Percentiles rank a stretch among this genome's conserved stretches.
phyloP scores from a whole-genome alignment of 139 green algal genomes.

The Auxenochlorella pyrenoidosa region DNA sequence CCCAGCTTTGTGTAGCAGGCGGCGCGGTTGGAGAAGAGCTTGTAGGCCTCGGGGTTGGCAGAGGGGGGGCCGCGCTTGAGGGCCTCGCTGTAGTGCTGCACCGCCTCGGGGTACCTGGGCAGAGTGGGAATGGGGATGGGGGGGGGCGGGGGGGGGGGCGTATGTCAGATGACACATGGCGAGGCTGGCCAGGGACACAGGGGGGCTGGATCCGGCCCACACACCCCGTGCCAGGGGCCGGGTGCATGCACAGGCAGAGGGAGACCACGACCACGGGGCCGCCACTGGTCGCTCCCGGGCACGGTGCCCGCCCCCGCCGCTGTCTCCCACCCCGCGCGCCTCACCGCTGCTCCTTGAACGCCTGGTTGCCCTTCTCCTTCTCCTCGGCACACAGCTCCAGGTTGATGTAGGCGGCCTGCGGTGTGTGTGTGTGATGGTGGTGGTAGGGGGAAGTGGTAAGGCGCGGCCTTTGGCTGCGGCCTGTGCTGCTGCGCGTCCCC shows the following conservation, averaged over 20 bases:
- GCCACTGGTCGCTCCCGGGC: too few relatives aligned
- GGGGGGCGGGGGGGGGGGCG: neutral
- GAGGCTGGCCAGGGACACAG: too few relatives aligned
- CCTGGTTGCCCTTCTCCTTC: slow-evolving; percentile 90
- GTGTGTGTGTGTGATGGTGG: neutral
- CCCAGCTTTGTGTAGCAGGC: slow-evolving; percentile 99
- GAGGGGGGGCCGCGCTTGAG: slow-evolving; percentile 86
- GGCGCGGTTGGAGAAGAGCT: slow-evolving; percentile 96
- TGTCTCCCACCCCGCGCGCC: neutral
- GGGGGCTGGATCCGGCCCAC: too few relatives aligned
- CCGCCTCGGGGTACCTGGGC: slow-evolving; percentile 87
- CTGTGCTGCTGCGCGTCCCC: too few relatives aligned
- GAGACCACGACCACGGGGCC: too few relatives aligned
- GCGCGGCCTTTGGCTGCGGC: too few relatives aligned
- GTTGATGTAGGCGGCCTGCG: slow-evolving; percentile 91
- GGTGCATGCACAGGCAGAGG: too few relatives aligned
- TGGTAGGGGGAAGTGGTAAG: too few relatives aligned
- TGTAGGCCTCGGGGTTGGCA: slow-evolving; percentile 94
- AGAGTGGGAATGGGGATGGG: too few relatives aligned
- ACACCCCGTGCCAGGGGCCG: too few relatives aligned
- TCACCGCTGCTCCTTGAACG: slow-evolving; percentile 88
- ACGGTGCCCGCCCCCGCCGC: neutral
- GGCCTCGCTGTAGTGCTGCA: slow-evolving; percentile 95
- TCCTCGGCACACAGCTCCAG: slow-evolving; percentile 81
- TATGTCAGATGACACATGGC: too few relatives aligned